Conservation (phyloP, 2,329 filamentous ascomycete genomes). For the Xylariaceae sp. region DNA sequence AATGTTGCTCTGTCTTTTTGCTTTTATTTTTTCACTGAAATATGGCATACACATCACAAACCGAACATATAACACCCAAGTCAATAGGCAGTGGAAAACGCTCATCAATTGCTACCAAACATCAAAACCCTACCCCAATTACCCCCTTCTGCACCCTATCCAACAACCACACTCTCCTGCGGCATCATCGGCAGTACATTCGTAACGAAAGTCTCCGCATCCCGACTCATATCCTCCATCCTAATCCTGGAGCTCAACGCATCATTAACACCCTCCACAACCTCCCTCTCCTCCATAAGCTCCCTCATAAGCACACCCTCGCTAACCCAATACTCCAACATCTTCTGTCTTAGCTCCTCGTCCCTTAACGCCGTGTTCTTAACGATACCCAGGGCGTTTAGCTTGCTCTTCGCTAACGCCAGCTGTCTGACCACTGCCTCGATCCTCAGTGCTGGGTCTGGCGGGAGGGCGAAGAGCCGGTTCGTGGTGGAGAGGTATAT, state of each 20-base stretch:
- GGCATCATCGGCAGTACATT: slow-evolving; percentile 34
- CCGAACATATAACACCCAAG: too few species aligned
- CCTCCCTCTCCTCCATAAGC: slow-evolving; percentile 75
- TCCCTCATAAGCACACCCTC: slow-evolving; percentile 70
- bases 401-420: slow-evolving; percentile 57
- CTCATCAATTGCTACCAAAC: too few species aligned
- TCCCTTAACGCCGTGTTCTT: slow-evolving; percentile 78
- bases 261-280: slow-evolving; percentile 66
- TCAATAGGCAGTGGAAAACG: too few species aligned
- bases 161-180: neutral
- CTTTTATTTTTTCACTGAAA: too few species aligned
- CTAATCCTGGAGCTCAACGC: slow-evolving; percentile 63
- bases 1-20: too few species aligned
- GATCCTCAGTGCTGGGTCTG: slow-evolving; percentile 61
- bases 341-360: slow-evolving; percentile 60
- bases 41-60: too few species aligned
- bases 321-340: slow-evolving; percentile 73
- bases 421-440: slow-evolving; percentile 56
- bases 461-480: slow-evolving; percentile 65
- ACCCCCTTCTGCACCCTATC: too few species aligned
- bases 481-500: slow-evolving; percentile 78
- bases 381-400: slow-evolving; percentile 70
- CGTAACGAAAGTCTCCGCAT: slow-evolving; percentile 60
- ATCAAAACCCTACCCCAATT: too few species aligned
- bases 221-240: slow-evolving; percentile 55